A percentile compares a stretch with the other conserved stretches of the same genome.
phyloP scores from a whole-genome alignment of 1,139 yeast species.

The Trichomonascaceae sp. region DNA sequence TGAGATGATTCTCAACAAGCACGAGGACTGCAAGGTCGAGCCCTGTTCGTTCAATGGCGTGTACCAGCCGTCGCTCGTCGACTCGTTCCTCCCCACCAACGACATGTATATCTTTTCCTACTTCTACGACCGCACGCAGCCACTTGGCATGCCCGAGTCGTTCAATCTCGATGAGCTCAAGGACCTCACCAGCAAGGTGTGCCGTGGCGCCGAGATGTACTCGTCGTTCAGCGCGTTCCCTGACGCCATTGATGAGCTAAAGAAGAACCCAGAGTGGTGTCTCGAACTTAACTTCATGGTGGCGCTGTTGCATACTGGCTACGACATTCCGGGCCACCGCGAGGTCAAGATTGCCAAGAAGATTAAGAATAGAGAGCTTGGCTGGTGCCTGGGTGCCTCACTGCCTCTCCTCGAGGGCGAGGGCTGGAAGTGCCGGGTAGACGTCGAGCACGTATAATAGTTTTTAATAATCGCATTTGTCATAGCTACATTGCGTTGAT shows the following conservation, averaged over 20 bases:
- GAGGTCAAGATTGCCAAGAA: slow-evolving; percentile 87
- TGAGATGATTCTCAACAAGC: slow-evolving; percentile 73
- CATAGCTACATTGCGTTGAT: too few species aligned
- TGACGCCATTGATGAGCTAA: slow-evolving; percentile 52
- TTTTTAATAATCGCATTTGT: too few species aligned
- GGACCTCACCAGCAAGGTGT: slow-evolving; percentile 71
- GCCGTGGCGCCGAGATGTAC: slow-evolving; percentile 73
- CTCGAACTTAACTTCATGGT: slow-evolving; percentile 81
- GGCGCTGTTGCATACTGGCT: slow-evolving; percentile 83
- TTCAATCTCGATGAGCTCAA: slow-evolving; percentile 75
- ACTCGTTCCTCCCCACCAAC: slow-evolving; percentile 51
- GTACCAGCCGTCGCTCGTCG: slow-evolving; percentile 82
- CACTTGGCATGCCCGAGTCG: slow-evolving; percentile 86
- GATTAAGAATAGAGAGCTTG: slow-evolving; percentile 78
- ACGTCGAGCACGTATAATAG: neutral
- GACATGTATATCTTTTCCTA: slow-evolving; percentile 86
- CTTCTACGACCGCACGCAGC: slow-evolving; percentile 87
- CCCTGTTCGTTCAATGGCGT: slow-evolving; percentile 97
- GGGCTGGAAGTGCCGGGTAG: slow-evolving; percentile 52
- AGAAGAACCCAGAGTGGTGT: slow-evolving; percentile 86
- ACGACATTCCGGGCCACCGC: slow-evolving; percentile 81
- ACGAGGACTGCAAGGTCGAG: slow-evolving; percentile 50
- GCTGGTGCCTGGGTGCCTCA: slow-evolving; percentile 98
- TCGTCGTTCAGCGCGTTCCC: slow-evolving; percentile 41
- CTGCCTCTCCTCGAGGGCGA: slow-evolving; percentile 65